Evolutionary conservation across 257 asterid genomes (phyloP).

Genomic region (Solanum bulbocastanum): DNA sequence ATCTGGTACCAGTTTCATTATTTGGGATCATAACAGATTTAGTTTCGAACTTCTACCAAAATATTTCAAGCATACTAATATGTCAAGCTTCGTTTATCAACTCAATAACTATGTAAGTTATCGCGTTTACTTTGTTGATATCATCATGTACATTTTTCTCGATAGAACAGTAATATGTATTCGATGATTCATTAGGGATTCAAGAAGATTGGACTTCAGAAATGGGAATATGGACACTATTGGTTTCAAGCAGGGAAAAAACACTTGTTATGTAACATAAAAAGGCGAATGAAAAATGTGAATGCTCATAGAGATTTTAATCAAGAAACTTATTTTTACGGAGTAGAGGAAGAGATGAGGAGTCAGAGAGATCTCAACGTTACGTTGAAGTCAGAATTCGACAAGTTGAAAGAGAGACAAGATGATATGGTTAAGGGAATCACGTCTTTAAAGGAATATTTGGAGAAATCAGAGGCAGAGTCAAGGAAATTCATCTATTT

Average conservation of each 20-base stretch:
- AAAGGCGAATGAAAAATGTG: conserved; percentile 9
- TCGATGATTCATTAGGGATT: conserved; percentile 32
- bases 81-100: conserved; percentile 55
- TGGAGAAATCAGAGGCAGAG: neutral
- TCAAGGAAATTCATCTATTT: neutral
- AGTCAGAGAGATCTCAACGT: neutral
- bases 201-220: conserved; percentile 39
- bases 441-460: neutral
- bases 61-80: conserved; percentile 42
- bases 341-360: neutral
- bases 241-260: conserved; percentile 40
- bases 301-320: neutral
- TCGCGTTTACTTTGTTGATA: neutral
- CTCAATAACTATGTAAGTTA: conserved; percentile 55
- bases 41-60: conserved; percentile 32
- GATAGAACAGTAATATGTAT: neutral
- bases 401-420: conserved; percentile 20
- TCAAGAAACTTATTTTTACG: neutral
- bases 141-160: neutral
- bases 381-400: conserved; percentile 18
- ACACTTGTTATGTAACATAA: conserved; percentile 34
- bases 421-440: conserved; percentile 13
- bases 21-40: conserved; percentile 44
- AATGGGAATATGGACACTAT: conserved; percentile 41
- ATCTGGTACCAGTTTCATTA: conserved; percentile 30